Conservation (phyloP, 768 basidiomycete genomes). For the Russula earlei region DNA sequence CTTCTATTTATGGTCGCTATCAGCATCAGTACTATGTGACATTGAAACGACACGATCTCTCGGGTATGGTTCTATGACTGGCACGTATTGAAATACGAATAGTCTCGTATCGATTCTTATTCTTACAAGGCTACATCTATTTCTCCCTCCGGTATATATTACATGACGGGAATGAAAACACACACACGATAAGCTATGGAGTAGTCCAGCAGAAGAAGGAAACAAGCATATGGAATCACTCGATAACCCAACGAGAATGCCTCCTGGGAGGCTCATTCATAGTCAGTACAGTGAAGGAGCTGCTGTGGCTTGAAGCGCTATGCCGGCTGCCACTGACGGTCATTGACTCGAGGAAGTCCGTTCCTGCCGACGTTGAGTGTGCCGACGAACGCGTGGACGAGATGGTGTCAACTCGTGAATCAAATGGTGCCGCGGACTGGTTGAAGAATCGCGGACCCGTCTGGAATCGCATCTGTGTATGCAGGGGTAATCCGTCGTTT, state of each 20-base stretch:
- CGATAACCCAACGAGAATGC: conserved; percentile 46
- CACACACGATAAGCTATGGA: not conserved
- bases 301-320: conserved; percentile 31
- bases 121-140: too few species aligned
- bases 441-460: conserved; percentile 44
- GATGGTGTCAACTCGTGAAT: conserved; percentile 4
- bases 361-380: not conserved
- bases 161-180: not conserved
- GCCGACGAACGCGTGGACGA: not conserved
- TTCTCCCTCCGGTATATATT: not conserved
- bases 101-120: not conserved
- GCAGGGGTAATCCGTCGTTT: conserved; percentile 29
- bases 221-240: conserved; percentile 28
- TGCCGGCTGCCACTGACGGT: conserved; percentile 32
- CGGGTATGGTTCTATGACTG: not conserved
- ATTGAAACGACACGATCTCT: not conserved
- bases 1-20: not conserved
- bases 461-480: conserved; percentile 31
- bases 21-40: not conserved
- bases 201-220: not conserved
- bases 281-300: conserved; percentile 27
- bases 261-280: conserved; percentile 4
- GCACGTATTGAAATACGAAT: not conserved
- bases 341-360: not conserved
- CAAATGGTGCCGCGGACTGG: conserved; percentile 25